Conservation (phyloP, 1,284 basidiomycete species). For the Ganoderma lingzhi region DNA sequence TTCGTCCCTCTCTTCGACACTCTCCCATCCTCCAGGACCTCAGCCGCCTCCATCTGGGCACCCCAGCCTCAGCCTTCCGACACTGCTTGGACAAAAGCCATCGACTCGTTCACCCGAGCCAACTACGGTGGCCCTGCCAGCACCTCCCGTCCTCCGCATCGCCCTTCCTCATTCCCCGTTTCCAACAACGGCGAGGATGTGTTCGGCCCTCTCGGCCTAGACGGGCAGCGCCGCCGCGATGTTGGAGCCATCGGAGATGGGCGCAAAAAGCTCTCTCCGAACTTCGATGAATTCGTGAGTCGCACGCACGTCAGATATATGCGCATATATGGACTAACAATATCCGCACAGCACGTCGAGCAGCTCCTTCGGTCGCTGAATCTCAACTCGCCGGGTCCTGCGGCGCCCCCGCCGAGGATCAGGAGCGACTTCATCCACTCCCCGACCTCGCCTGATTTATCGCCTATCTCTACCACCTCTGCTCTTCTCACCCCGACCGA, state of each 20-base stretch:
- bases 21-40: constrained; percentile 34
- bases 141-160: constrained; percentile 31
- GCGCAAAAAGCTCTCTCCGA: constrained; percentile 66
- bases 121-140: constrained; percentile 44
- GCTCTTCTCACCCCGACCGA: constrained; percentile 73
- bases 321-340: constrained; percentile 35
- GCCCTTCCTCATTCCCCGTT: constrained; percentile 36
- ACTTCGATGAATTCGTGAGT: constrained; percentile 62
- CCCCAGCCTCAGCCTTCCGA: constrained; percentile 75
- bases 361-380: constrained; percentile 79
- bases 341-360: constrained; percentile 67
- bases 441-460: constrained; percentile 64
- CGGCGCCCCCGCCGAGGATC: constrained; percentile 47
- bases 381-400: constrained; percentile 74
- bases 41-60: constrained; percentile 75
- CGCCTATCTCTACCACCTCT: constrained; percentile 71
- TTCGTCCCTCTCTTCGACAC: constrained; percentile 43
- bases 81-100: constrained; percentile 66
- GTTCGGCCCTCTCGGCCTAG: constrained; percentile 58
- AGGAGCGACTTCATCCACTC: constrained; percentile 52
- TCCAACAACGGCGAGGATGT: constrained; percentile 61
- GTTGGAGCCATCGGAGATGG: constrained; percentile 81
- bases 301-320: constrained; percentile 35
- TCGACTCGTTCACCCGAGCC: constrained; percentile 64
- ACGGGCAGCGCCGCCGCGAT: constrained; percentile 49